Base-by-base conservation (phyloP, 75 land plant species). In the Pinus tabuliformis region DNA sequence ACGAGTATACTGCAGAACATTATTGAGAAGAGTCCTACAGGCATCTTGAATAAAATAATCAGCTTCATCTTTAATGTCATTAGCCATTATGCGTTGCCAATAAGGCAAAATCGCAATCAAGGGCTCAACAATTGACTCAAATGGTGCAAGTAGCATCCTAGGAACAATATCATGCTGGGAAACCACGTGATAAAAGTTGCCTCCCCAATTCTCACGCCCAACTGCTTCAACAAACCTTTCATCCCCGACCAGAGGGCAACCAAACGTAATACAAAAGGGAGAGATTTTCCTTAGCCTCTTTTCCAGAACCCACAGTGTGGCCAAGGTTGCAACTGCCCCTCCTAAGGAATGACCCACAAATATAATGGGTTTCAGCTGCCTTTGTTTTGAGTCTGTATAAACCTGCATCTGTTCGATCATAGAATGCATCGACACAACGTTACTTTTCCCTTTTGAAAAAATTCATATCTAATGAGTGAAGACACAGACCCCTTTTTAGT, bases 271-370 rank as follows among this genome's bases (percentile, higher is more conserved):
- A 49, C 94, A 91, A 12, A 39, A 37, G n/a, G 86, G 83, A 28
- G 45, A n/a, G 0, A 11, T 26, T 8, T 39, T 49, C 36, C 70
- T 66, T 9, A 39, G 7, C 30, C 52, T 36, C 20, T 77, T 75
- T 24, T 78, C 77, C 28, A 85, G 78, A 9, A 87, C 65, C 88
- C 89, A 91, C 11, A 89, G 36, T 5, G 91, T 83, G 17, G 91
- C 89, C 30, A 89, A 75, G 13, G 80, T 74, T 11, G 94, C 88
- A 2, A 91, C 72, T 13, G 91, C 66, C 39, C 91, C 94, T 18
- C 88, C 94, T 0, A 78, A 70, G 21, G 94, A 91, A 62, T 91
- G 94, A 9, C 94, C 94, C 22, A 91, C 80, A 58, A 91, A 87
- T 1, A 91, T 80, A 68, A 87, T 75, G n/a, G 20, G 0, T 66